A percentile compares a stretch with the other conserved stretches of the same genome.
These are phyloP conservation scores for Acrodontium crateriforme DNA, from an alignment of 2,329 filamentous ascomycete genomes.

Conservation along the genomic window DNA sequence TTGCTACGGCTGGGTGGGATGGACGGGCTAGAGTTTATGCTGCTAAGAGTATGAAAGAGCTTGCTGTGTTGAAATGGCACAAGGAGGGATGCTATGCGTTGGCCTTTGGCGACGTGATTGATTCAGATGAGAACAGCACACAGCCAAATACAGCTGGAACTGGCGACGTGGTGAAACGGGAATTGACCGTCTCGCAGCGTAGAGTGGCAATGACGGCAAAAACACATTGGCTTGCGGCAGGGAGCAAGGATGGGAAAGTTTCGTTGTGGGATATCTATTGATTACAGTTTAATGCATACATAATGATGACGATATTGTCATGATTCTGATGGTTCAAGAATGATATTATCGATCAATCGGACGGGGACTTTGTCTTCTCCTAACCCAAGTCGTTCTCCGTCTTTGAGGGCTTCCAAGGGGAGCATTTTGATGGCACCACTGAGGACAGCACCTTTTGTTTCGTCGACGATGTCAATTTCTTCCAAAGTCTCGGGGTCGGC, in stretches of 20 bases:
- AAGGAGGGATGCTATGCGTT: slow-evolving; percentile 73
- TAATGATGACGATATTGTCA: too few species aligned
- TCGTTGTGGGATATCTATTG: slow-evolving; percentile 88
- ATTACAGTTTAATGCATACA: slow-evolving; percentile 4
- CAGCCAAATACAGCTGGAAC: not conserved
- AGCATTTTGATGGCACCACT: slow-evolving; percentile 87
- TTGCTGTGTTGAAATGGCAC: slow-evolving; percentile 93
- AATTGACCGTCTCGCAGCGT: slow-evolving; percentile 20
- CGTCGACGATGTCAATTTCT: slow-evolving; percentile 61
- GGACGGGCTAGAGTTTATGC: slow-evolving; percentile 64
- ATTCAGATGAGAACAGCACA: not conserved
- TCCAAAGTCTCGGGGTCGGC: slow-evolving; percentile 73
- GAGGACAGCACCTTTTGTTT: slow-evolving; percentile 59
- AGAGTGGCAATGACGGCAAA: slow-evolving; percentile 43
- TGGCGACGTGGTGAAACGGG: slow-evolving; percentile 3
- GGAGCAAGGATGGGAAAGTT: slow-evolving; percentile 88
- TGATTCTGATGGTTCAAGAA: slow-evolving; percentile 34
- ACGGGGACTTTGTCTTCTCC: slow-evolving; percentile 65
- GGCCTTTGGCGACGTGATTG: slow-evolving; percentile 46
- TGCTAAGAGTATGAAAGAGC: slow-evolving; percentile 63
- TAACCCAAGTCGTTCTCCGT: slow-evolving; percentile 56
- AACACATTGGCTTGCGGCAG: slow-evolving; percentile 80
- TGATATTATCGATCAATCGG: slow-evolving; percentile 86
- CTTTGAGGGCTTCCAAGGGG: slow-evolving; percentile 55
- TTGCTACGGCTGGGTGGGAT: slow-evolving; percentile 92